These are phyloP conservation scores for Neurospora pannonica DNA, from an alignment of 495 filamentous ascomycete species.

Conservation along the genomic window DNA sequence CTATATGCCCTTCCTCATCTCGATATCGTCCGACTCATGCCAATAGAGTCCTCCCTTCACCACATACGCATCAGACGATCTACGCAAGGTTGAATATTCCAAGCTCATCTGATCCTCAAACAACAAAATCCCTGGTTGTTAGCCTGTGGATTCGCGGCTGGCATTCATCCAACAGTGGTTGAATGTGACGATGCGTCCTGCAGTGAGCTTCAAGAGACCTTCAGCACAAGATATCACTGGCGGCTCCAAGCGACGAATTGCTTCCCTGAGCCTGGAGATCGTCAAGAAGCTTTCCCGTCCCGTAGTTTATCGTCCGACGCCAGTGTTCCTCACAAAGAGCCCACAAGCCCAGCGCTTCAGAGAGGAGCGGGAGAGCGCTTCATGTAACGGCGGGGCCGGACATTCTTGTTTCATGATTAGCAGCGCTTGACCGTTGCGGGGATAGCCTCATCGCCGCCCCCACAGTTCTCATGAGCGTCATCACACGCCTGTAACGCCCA, in stretches of 20 bases:
- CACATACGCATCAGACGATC: conserved; percentile 1
- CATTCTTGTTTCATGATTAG: neutral
- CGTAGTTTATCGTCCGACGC: neutral
- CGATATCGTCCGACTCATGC: neutral
- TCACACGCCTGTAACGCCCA: neutral
- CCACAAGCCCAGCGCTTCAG: neutral
- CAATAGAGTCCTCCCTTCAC: neutral
- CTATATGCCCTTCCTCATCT: neutral
- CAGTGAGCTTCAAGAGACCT: neutral
- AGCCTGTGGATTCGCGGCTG: neutral
- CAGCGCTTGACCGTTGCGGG: neutral
- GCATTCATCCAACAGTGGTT: neutral
- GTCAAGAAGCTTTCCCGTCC: neutral
- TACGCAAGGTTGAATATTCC: neutral
- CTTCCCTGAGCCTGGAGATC: neutral
- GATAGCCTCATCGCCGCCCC: neutral
- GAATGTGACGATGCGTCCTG: neutral
- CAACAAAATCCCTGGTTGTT: neutral
- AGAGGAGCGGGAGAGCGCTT: neutral
- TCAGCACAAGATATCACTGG: neutral
- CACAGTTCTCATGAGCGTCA: neutral
- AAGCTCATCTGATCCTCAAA: neutral
- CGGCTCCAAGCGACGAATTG: neutral
- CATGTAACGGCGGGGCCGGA: neutral
- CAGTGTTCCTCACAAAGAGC: neutral